Percentiles rank a stretch among this genome's conserved stretches.
phyloP scores from a whole-genome alignment of 345 rosid genomes.

The Luvunga scandens region DNA sequence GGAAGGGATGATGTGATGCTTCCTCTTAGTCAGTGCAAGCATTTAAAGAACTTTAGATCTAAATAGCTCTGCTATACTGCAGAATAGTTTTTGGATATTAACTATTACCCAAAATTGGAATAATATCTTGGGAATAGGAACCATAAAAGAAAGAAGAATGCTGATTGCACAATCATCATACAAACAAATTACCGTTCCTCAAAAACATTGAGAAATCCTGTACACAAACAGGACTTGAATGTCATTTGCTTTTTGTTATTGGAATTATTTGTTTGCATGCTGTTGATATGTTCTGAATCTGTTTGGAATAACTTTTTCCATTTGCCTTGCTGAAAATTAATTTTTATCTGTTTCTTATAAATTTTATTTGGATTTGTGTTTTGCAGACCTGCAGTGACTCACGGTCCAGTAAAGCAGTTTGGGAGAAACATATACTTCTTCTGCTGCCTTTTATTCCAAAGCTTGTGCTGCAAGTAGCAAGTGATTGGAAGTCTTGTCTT shows the following conservation, averaged over 20 bases:
- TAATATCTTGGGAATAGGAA: not conserved
- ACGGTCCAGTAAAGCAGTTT: slow-evolving; percentile 36
- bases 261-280: not conserved
- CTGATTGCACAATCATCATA: not conserved
- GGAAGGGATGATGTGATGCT: not conserved
- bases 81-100: not conserved
- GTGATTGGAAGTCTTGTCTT: slow-evolving; percentile 56
- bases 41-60: not conserved
- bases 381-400: slow-evolving; percentile 43
- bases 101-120: not conserved
- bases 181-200: not conserved
- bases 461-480: slow-evolving; percentile 44
- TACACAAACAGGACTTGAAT: not conserved
- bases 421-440: slow-evolving; percentile 44
- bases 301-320: not conserved
- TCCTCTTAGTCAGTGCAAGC: not conserved
- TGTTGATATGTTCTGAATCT: not conserved
- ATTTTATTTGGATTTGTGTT: slow-evolving; percentile 11
- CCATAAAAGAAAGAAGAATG: not conserved
- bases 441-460: slow-evolving; percentile 68
- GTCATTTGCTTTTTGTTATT: not conserved
- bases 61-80: not conserved
- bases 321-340: not conserved
- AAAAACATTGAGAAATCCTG: not conserved
- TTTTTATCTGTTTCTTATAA: slow-evolving; percentile 2